Percentiles rank a stretch among this genome's conserved stretches.
These are phyloP conservation scores for Penicillium samsonianum DNA, from an alignment of 495 filamentous ascomycete genomes.

Conservation along the genomic window DNA sequence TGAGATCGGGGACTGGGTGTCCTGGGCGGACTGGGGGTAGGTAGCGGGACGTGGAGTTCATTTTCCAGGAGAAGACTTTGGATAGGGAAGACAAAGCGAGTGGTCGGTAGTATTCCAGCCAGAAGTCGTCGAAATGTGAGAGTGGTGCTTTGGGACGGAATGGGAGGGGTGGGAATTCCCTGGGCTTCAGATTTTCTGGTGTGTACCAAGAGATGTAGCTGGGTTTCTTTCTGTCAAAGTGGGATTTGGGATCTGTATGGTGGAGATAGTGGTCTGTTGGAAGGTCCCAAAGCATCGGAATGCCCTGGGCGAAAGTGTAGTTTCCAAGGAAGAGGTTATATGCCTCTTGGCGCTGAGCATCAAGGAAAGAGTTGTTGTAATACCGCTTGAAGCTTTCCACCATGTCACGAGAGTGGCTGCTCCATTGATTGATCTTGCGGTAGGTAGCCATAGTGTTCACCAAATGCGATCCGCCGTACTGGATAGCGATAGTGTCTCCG, in stretches of 20 bases:
- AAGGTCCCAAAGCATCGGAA: constrained; percentile 97
- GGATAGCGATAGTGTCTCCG: constrained; percentile 94
- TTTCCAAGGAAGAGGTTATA: constrained; percentile 98
- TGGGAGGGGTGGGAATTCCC: constrained; percentile 56
- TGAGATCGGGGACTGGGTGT: constrained; percentile 72
- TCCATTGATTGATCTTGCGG: constrained; percentile 98
- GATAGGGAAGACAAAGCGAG: constrained; percentile 78
- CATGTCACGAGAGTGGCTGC: constrained; percentile 95
- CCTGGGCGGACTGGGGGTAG: constrained; percentile 67
- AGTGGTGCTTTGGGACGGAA: constrained; percentile 55
- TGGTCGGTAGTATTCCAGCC: constrained; percentile 97
- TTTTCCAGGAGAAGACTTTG: constrained; percentile 86
- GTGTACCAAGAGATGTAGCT: constrained; percentile 88
- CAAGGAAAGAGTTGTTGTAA: constrained; percentile 98
- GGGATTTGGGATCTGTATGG: constrained; percentile 76
- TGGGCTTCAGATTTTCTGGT: constrained; percentile 66
- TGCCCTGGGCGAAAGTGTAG: constrained; percentile 86
- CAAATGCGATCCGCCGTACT: constrained; percentile 95
- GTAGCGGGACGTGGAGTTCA: constrained; percentile 83
- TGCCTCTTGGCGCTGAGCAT: constrained; percentile 93
- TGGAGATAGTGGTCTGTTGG: constrained; percentile 96
- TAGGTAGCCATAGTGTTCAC: constrained; percentile 99
- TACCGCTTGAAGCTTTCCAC: constrained; percentile 98
- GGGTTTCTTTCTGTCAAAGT: constrained; percentile 63
- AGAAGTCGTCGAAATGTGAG: constrained; percentile 86